phyloP scores from a whole-genome alignment of 2,329 filamentous ascomycete species.

The Periconia sp. region DNA sequence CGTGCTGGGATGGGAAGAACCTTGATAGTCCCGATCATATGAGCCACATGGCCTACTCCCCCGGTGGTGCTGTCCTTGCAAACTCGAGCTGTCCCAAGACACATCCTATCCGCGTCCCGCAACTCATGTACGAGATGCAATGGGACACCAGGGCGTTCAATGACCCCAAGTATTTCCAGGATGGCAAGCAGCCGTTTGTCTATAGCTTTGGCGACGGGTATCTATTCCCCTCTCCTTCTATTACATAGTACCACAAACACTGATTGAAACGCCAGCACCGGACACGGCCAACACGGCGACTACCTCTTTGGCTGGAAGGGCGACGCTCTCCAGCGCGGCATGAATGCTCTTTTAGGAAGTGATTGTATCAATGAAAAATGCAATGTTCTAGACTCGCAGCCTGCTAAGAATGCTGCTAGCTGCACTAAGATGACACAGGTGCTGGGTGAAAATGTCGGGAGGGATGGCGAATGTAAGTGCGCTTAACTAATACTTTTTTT shows the following conservation, averaged over 20 bases:
- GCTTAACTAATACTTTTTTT: too few species aligned
- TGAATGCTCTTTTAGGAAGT: too few species aligned
- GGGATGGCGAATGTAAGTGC: too few species aligned
- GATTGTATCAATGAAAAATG: too few species aligned
- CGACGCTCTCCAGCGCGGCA: constrained; percentile 25
- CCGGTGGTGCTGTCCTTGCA: constrained; percentile 48
- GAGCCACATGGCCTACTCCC: constrained; percentile 68
- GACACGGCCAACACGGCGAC: constrained; percentile 56
- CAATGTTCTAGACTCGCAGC: too few species aligned
- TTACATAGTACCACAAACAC: background rate
- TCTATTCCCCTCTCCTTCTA: constrained; percentile 21
- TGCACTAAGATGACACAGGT: too few species aligned
- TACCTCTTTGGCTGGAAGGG: constrained; percentile 59
- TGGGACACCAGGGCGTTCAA: constrained; percentile 19
- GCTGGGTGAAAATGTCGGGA: too few species aligned
- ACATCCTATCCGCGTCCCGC: constrained; percentile 52
- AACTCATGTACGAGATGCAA: constrained; percentile 41
- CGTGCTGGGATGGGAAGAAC: constrained; percentile 77
- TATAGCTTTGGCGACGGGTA: constrained; percentile 41
- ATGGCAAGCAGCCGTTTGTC: constrained; percentile 21
- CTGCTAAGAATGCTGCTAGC: too few species aligned
- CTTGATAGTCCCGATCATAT: too few species aligned
- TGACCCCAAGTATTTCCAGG: constrained; percentile 12
- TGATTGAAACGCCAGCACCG: constrained; percentile 28
- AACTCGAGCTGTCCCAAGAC: constrained; percentile 50